These are phyloP conservation scores for Monilinia vaccinii-corymbosi DNA, from an alignment of 2,329 filamentous ascomycete species.

Conservation along the genomic window DNA sequence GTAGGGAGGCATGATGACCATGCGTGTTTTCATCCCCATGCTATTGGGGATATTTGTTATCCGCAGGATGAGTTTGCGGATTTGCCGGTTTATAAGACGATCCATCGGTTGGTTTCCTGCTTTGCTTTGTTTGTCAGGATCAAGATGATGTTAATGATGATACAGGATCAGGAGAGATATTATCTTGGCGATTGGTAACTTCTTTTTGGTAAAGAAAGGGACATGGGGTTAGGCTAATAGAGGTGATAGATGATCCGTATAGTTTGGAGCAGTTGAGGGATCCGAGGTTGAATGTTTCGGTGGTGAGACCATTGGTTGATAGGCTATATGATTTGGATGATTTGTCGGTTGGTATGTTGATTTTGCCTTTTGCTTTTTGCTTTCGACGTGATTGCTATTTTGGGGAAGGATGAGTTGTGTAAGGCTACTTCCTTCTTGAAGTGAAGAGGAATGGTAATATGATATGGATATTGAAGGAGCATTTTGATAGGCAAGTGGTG, in stretches of 20 bases:
- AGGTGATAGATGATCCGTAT: constrained; percentile 47
- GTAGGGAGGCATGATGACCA: constrained; percentile 10
- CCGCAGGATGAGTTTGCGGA: constrained; percentile 29
- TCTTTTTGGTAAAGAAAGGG: constrained; percentile 17
- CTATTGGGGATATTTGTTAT: constrained; percentile 17
- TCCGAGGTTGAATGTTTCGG: constrained; percentile 64
- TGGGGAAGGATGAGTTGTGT: not conserved
- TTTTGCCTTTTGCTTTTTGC: not conserved
- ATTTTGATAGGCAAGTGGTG: not conserved
- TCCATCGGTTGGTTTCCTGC: constrained; percentile 46
- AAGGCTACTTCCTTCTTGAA: not conserved
- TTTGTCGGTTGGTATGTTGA: constrained; percentile 58
- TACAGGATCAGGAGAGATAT: constrained; percentile 51
- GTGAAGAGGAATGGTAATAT: not conserved
- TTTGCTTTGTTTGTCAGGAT: not conserved
- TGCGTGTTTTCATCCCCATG: constrained; percentile 25
- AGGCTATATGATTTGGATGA: constrained; percentile 72
- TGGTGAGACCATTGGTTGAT: constrained; percentile 75
- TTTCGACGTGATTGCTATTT: not conserved
- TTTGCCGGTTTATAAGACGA: constrained; percentile 68
- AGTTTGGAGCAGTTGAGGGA: constrained; percentile 70
- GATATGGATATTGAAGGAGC: not conserved
- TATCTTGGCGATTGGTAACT: constrained; percentile 52
- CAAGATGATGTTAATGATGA: not conserved
- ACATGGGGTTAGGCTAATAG: not conserved